Percentiles rank a stretch among this genome's conserved stretches.
These are phyloP conservation scores for Nicotiana paniculata DNA, from an alignment of 257 asterid genomes.

Conservation along the genomic window DNA sequence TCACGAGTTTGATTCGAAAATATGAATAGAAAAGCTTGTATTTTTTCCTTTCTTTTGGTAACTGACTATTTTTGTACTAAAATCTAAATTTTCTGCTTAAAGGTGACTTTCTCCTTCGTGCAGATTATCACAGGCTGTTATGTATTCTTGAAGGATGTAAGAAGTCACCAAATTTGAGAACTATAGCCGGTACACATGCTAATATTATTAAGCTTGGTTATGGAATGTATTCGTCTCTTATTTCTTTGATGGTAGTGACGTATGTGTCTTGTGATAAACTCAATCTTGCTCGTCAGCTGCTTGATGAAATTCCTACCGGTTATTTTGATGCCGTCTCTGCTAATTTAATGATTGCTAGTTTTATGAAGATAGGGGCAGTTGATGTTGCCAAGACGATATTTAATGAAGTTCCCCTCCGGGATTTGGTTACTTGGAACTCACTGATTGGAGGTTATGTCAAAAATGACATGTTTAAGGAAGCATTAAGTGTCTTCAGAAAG, in stretches of 20 bases:
- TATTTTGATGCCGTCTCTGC: slow-evolving; percentile 32
- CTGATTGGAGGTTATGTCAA: slow-evolving; percentile 59
- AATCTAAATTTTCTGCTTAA: not conserved
- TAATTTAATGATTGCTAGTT: slow-evolving; percentile 48
- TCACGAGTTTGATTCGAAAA: not conserved
- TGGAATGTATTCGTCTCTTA: slow-evolving; percentile 28
- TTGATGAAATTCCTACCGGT: slow-evolving; percentile 23
- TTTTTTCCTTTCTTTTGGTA: not conserved
- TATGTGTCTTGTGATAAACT: slow-evolving; percentile 38
- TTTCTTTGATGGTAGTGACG: slow-evolving; percentile 35
- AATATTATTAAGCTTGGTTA: slow-evolving; percentile 50
- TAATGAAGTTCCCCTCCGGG: slow-evolving; percentile 34
- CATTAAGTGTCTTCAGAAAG: slow-evolving; percentile 43
- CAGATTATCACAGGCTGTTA: slow-evolving; percentile 42
- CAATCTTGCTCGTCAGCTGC: slow-evolving; percentile 40
- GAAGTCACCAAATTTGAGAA: slow-evolving; percentile 23
- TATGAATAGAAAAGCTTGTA: not conserved
- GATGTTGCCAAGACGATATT: slow-evolving; percentile 51
- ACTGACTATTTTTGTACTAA: not conserved
- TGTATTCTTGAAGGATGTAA: slow-evolving; percentile 52
- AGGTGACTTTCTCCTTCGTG: not conserved
- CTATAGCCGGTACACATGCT: slow-evolving; percentile 38
- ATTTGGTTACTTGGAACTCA: slow-evolving; percentile 78
- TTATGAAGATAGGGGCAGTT: slow-evolving; percentile 49
- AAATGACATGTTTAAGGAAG: slow-evolving; percentile 41